These are phyloP conservation scores for Mortierella sp. DNA, from an alignment of 371 early-diverging fungal genomes.

Conservation along the genomic window DNA sequence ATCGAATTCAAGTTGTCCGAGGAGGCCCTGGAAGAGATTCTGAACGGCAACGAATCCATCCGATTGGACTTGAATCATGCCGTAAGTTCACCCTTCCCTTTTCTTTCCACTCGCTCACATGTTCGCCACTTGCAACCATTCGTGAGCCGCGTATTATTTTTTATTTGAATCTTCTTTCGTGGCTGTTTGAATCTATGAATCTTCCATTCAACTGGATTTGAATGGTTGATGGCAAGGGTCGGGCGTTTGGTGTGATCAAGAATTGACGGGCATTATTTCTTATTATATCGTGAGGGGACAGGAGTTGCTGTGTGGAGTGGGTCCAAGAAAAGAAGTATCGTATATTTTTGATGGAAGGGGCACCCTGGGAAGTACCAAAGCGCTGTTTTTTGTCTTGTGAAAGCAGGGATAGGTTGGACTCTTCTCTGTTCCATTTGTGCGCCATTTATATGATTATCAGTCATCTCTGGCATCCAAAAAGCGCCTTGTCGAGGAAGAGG, in stretches of 20 bases:
- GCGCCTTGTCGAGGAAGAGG: neutral
- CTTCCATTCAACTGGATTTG: neutral
- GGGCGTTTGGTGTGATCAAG: neutral
- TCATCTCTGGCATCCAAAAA: neutral
- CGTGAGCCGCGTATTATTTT: neutral
- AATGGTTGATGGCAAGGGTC: constrained; percentile 2
- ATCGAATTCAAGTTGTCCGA: constrained; percentile 56
- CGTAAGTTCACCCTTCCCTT: constrained; percentile 32
- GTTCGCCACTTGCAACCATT: neutral
- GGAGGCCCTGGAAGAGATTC: constrained; percentile 51
- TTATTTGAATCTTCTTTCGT: neutral
- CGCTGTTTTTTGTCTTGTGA: neutral
- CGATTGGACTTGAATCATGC: constrained; percentile 51
- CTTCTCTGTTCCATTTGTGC: constrained; percentile 1
- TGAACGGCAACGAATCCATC: constrained; percentile 51
- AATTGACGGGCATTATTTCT: neutral
- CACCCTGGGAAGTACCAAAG: neutral
- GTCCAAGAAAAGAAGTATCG: neutral
- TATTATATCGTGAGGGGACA: neutral
- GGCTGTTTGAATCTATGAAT: constrained; percentile 1
- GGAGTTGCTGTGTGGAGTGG: neutral
- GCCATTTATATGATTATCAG: neutral
- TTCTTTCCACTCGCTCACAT: neutral
- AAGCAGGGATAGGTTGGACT: neutral
- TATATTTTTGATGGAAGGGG: neutral